Evolutionary conservation across 2,329 filamentous ascomycete species (phyloP).

Genomic region (Parafenestella ontariensis): DNA sequence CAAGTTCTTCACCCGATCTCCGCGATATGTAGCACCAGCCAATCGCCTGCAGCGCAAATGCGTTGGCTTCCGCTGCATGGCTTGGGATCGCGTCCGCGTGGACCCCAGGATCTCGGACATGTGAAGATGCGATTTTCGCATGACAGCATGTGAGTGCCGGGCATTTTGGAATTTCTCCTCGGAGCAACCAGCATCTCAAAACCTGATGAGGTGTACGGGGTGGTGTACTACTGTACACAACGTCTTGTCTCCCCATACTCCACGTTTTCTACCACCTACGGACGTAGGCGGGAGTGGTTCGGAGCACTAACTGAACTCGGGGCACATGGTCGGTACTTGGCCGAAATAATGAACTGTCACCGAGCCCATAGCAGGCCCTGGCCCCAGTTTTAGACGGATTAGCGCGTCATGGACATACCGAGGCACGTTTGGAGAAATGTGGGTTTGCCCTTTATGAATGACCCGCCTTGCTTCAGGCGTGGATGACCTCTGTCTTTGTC

Average conservation of each 20-base stretch:
- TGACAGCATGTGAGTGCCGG: slow-evolving; percentile 12
- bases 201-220: neutral
- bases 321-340: neutral
- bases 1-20: neutral
- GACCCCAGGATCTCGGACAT: slow-evolving; percentile 18
- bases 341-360: neutral
- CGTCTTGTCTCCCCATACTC: neutral
- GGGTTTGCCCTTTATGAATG: slow-evolving; percentile 10
- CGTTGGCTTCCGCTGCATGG: slow-evolving; percentile 18
- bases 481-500: neutral
- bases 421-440: slow-evolving; percentile 10
- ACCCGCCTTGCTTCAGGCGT: slow-evolving; percentile 7
- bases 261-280: neutral
- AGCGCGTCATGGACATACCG: slow-evolving; percentile 5
- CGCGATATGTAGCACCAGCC: neutral
- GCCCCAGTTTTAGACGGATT: slow-evolving; percentile 14
- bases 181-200: neutral
- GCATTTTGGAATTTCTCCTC: neutral
- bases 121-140: slow-evolving; percentile 16
- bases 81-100: slow-evolving; percentile 18
- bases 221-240: neutral
- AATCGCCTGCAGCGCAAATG: slow-evolving; percentile 13
- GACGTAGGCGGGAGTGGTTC: neutral
- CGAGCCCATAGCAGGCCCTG: slow-evolving; percentile 9
- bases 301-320: slow-evolving; percentile 1